Evolutionary conservation across 2,329 filamentous ascomycete genomes (phyloP).

Genomic region (Dryadomyces quercivorus): DNA sequence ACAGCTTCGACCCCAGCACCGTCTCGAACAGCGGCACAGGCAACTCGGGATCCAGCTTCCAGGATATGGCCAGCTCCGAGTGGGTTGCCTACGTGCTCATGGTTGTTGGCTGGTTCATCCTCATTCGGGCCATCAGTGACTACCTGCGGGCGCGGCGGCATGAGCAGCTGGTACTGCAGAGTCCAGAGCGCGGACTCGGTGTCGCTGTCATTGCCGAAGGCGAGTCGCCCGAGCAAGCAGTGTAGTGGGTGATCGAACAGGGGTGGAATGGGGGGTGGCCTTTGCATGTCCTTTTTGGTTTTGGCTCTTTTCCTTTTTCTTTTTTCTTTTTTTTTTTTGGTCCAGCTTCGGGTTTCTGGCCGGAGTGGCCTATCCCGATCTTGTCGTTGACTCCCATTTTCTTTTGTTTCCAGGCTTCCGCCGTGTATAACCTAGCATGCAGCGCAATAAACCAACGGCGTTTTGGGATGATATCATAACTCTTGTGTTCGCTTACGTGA

Average conservation of each 20-base stretch:
- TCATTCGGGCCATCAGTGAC: slow-evolving; percentile 87
- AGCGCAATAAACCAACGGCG: background rate
- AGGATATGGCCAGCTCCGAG: slow-evolving; percentile 60
- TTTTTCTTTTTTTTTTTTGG: background rate
- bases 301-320: background rate
- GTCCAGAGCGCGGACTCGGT: slow-evolving; percentile 75
- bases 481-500: too few species aligned
- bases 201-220: slow-evolving; percentile 79
- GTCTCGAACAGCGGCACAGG: slow-evolving; percentile 29
- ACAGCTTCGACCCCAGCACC: slow-evolving; percentile 69
- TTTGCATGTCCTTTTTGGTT: background rate
- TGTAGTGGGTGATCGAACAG: slow-evolving; percentile 32
- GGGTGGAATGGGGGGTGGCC: too few species aligned
- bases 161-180: slow-evolving; percentile 86
- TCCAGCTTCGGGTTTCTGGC: background rate
- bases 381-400: background rate
- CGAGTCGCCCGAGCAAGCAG: slow-evolving; percentile 66
- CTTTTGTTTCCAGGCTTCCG: background rate
- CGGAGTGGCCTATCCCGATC: background rate
- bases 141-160: slow-evolving; percentile 80
- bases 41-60: slow-evolving; percentile 24
- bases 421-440: background rate
- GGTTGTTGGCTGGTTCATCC: slow-evolving; percentile 96
- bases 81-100: slow-evolving; percentile 89
- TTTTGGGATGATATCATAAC: too few species aligned